Conservation (phyloP, 352 stramenopile species). For the Phytophthora palmivora region DNA sequence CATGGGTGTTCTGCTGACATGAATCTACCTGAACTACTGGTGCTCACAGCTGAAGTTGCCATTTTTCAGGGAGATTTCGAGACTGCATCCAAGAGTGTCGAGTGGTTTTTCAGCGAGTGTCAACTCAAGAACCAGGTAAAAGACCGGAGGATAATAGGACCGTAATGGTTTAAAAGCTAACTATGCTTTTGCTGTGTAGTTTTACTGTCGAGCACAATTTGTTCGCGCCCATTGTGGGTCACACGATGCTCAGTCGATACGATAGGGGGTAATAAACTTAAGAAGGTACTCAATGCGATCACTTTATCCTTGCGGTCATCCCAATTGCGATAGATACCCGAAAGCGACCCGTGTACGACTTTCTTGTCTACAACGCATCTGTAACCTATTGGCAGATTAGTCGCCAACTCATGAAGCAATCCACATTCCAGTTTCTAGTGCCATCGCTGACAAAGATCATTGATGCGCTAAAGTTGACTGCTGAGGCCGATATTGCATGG, state of each 20-base stretch:
- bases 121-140: conserved; percentile 80
- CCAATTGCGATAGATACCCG: conserved; percentile 67
- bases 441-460: conserved; percentile 67
- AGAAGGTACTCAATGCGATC: conserved; percentile 77
- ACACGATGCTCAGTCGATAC: conserved; percentile 48
- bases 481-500: conserved; percentile 82
- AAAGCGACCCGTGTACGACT: conserved; percentile 84
- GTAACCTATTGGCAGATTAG: conserved; percentile 89
- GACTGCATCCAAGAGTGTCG: conserved; percentile 53
- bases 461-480: conserved; percentile 71
- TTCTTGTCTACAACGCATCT: conserved; percentile 93
- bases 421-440: conserved; percentile 77
- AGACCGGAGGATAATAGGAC: too few species aligned
- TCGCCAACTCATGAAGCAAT: conserved; percentile 82
- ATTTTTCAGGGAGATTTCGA: conserved; percentile 74
- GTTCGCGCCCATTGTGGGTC: conserved; percentile 74
- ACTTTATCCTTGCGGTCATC: conserved; percentile 77
- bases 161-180: too few species aligned
- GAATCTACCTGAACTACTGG: conserved; percentile 76
- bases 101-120: conserved; percentile 79
- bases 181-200: conserved; percentile 46
- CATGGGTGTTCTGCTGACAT: conserved; percentile 29
- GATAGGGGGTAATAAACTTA: conserved; percentile 51
- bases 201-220: conserved; percentile 90
- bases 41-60: conserved; percentile 75